Base-by-base conservation (phyloP, 192 early-diverging fungal species). In the Coemansia sp. region DNA sequence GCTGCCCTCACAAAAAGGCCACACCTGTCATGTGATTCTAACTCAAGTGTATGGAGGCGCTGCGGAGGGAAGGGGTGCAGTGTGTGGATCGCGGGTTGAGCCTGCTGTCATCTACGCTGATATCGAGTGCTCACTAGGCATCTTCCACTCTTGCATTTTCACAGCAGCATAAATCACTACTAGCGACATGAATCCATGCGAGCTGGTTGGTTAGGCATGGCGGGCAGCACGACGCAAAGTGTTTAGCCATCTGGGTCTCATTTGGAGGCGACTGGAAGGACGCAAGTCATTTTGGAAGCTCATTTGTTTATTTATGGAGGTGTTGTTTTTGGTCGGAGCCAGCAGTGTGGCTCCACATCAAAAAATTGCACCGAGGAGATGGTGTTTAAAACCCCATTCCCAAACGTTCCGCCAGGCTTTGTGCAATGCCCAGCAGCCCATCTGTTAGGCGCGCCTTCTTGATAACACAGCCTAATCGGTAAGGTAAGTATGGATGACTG, bases 401-500 rank as follows among this genome's bases (percentile, higher is more conserved):
- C 66, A 66, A 56, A 57, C 62, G 57, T 33, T 33, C 73, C 73
- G 67, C 73, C 66, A 58, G 59, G 73, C 73, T 52, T 69, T 56
- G 73, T 69, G 73, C 73, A 75, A 75, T 75, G 73, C 73, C 58
- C 36, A 50, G 73, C 73, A 69, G 73, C 26, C 59, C 61, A 47
- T 42, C 67, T 38, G 62, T 36, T 42, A 52, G 61, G 37, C 38
- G 61, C 57, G 58, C 66, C 73, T 75, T 69, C 58, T 58, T 75
- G 73, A 75, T 75, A 67, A 75, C 61, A 41, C 61, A 38, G 52
- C 50, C 47, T 28, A 28, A 63, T 48, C 34, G 41, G 43, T 64
- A 75, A 52, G 73, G 73, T 75, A 75, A 75, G 73, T 75, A 65
- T 64, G 65, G 57, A 61, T 58, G 35, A 41, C 70, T 43, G 20